Base-by-base conservation (phyloP, 768 basidiomycete genomes). In the Mycena belliarum region DNA sequence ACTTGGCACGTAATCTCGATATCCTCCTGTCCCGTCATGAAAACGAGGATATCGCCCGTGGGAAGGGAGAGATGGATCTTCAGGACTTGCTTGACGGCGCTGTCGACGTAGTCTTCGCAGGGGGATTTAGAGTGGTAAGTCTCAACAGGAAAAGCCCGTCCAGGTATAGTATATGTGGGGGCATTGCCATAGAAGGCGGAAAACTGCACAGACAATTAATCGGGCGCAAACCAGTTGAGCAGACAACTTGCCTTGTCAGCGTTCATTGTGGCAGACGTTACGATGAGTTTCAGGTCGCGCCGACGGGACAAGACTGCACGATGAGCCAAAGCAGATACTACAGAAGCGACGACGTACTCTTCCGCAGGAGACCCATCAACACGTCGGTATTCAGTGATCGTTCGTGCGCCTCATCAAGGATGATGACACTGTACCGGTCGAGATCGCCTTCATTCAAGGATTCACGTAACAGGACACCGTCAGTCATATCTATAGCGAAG, bases 1-100 rank as follows among this genome's bases (percentile, higher is more conserved):
- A 98, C 96, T 67, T 93, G 90, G 69, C 97, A 99, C 12, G 95
- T 98, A 28, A 93, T 83, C 73, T 98, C 96, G 59, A 99, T 99
- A 70, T 99, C 96, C 74, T 98, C 97, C 75, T 98, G 97, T 35
- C 97, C 97, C 25, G 97, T 99, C 96, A 98, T 98, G 73, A 99
- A 99, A 24, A 98, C 94, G 40, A 99, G 79, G 49, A 98, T 91
- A 74, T 99, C 97, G 15, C 97, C 97, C 0, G 86, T 85, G 21
- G 96, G 94, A 18, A 90, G 82, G 2, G 96, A 94, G 38, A 98
- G 79, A 70, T 99, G 96, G 42, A 99, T 98, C 68, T 96, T 93
- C 26, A 98, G 81, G 16, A 98, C 91, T 73, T 99, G 96, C 76
- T 98, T 99, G 65, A 99, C 97, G 1, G 97, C 90, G 60, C 91